Evolutionary conservation across 768 basidiomycete genomes (phyloP), one percentile per base, ranked within the genome.

Genomic region (Russula sp.): DNA sequence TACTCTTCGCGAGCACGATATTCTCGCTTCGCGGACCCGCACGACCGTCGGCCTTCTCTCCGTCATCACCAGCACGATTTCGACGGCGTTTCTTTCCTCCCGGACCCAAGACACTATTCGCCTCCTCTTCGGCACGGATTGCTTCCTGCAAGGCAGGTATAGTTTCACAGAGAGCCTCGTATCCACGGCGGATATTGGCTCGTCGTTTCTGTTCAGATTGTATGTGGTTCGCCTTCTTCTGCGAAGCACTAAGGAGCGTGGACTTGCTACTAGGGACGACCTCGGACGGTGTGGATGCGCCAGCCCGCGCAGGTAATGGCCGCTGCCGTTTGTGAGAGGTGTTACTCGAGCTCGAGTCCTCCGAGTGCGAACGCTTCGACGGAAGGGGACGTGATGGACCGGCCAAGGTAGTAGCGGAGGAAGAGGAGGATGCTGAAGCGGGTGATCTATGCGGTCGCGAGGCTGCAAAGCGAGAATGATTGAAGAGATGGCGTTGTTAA

Each of bases 191-290:
- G 57, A 97, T 96, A 70, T 94, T 94, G 16, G 92, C 92, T 36
- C 94, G 84, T 28, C 94, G 86, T 74, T 95, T 95, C 78, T 96
- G 93, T 77, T 97, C 94, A 2, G 88, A 90, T 70, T 92, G 89
- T 68, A 97, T 96, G 72, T 97, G 94, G 70, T 95, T 95, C 46
- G 89, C 89, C 72, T 94, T 92, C 73, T 95, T 95, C 79, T 94
- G 91, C 2, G 88, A 86, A 0, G 90, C 84, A 1, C 88, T 87
- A 28, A 95, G 81, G 28, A 94, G 79, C 9, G 76, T 67, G 4
- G 76, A 73, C 61, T 78, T 76, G 68, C 66, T 52, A 68, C 64
- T 16, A 48, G 57, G 5, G 24, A 49, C 51, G 32, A 18, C 63
- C 68, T 24, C 67, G n/a, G 14, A 73, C 66, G 38, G 68, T 66